These are phyloP conservation scores for Capsicum chinense DNA, from an alignment of 257 asterid species.

Conservation along the genomic window DNA sequence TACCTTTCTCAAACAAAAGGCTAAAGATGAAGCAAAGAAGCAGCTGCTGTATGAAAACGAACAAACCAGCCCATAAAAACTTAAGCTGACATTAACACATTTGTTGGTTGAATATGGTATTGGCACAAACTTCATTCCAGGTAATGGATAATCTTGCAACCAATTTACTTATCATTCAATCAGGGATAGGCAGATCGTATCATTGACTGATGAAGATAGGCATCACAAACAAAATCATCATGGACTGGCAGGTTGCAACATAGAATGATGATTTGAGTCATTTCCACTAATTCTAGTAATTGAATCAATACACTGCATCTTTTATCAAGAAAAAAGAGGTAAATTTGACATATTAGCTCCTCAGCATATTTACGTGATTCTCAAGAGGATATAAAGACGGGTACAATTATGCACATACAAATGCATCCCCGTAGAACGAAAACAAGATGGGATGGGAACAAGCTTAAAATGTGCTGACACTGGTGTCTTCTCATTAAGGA, in stretches of 20 bases:
- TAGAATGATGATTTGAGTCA: background rate
- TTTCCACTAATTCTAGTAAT: background rate
- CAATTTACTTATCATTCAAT: background rate
- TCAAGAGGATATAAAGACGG: background rate
- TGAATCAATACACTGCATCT: background rate
- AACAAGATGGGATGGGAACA: background rate
- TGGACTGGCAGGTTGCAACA: conserved; percentile 2
- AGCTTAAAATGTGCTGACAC: conserved; percentile 7
- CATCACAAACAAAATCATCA: background rate
- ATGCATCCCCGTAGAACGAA: background rate
- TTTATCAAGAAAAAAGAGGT: background rate
- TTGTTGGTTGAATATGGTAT: background rate
- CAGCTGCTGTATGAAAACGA: background rate
- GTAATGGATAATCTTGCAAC: background rate
- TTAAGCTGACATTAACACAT: background rate
- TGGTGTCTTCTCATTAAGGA: background rate
- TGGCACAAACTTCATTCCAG: background rate
- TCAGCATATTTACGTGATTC: background rate
- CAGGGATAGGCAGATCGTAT: background rate
- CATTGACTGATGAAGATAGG: background rate
- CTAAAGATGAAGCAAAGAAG: background rate
- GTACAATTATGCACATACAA: background rate
- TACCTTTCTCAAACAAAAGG: background rate
- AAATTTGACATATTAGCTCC: conserved; percentile 8
- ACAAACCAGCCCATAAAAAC: background rate